These are phyloP conservation scores for Fusarium haematococcum DNA, from an alignment of 2,329 filamentous ascomycete genomes.

Conservation along the genomic window DNA sequence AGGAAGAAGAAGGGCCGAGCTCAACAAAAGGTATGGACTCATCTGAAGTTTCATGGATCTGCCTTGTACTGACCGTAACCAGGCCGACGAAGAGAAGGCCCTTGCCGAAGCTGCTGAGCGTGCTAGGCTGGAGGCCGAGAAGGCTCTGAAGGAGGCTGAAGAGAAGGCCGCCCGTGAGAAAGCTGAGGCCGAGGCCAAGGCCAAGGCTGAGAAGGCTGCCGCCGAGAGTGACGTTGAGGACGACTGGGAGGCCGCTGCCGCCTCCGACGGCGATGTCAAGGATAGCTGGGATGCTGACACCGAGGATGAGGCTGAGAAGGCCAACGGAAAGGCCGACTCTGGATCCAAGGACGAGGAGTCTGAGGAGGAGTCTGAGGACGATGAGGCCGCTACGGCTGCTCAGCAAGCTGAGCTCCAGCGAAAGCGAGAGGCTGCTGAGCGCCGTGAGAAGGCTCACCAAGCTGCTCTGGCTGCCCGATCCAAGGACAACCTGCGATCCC, in stretches of 20 bases:
- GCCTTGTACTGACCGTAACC: constrained; percentile 17
- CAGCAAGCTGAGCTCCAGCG: constrained; percentile 78
- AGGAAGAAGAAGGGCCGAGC: constrained; percentile 81
- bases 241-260: constrained; percentile 90
- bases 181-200: constrained; percentile 67
- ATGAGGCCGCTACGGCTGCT: constrained; percentile 80
- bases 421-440: constrained; percentile 89
- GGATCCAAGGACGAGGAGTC: constrained; percentile 56
- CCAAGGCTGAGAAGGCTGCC: constrained; percentile 66
- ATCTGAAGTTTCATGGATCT: neutral
- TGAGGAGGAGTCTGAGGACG: constrained; percentile 75
- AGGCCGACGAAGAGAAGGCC: constrained; percentile 82
- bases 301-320: constrained; percentile 73
- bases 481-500: constrained; percentile 93
- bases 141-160: constrained; percentile 70
- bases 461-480: constrained; percentile 91
- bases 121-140: constrained; percentile 75
- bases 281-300: constrained; percentile 95
- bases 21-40: constrained; percentile 62
- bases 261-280: constrained; percentile 83
- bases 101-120: constrained; percentile 83
- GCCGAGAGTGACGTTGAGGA: constrained; percentile 75
- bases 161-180: constrained; percentile 69
- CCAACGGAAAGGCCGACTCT: constrained; percentile 57
- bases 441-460: constrained; percentile 90